phyloP scores from a whole-genome alignment of 805 yeast genomes.

The Wickerhamiella musiphila region DNA sequence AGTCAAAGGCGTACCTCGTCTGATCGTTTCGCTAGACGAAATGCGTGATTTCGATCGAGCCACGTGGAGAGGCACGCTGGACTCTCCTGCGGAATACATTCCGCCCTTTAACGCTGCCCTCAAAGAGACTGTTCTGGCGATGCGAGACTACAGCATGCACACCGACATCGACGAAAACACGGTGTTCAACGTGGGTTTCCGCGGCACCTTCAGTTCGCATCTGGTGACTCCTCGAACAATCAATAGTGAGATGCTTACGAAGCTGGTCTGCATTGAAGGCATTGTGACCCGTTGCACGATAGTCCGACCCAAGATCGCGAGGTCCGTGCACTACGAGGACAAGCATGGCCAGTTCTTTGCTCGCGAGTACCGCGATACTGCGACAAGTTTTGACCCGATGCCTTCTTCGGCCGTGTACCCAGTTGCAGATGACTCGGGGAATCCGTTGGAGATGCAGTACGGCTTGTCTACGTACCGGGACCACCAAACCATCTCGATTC shows the following conservation, averaged over 20 bases:
- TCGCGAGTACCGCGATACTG: slow-evolving; percentile 81
- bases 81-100: slow-evolving; percentile 63
- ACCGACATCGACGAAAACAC: slow-evolving; percentile 41
- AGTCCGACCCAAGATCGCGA: slow-evolving; percentile 78
- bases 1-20: slow-evolving; percentile 43
- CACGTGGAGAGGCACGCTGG: slow-evolving; percentile 60
- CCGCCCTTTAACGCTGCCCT: slow-evolving; percentile 85
- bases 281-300: slow-evolving; percentile 87
- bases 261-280: slow-evolving; percentile 79
- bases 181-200: slow-evolving; percentile 59
- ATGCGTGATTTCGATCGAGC: slow-evolving; percentile 65
- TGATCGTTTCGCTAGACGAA: slow-evolving; percentile 70
- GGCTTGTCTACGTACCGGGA: slow-evolving; percentile 87
- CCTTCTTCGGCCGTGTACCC: slow-evolving; percentile 78
- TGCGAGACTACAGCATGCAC: slow-evolving; percentile 43
- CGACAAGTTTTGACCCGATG: slow-evolving; percentile 75
- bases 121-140: slow-evolving; percentile 56
- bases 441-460: slow-evolving; percentile 75
- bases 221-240: slow-evolving; percentile 77
- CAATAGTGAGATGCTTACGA: slow-evolving; percentile 57
- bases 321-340: slow-evolving; percentile 88
- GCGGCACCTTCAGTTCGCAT: slow-evolving; percentile 83
- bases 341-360: slow-evolving; percentile 70
- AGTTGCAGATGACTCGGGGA: slow-evolving; percentile 81
- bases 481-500: slow-evolving; percentile 83